Conservation (phyloP, 805 yeast genomes). For the Tetrapisispora nanseiensis region DNA sequence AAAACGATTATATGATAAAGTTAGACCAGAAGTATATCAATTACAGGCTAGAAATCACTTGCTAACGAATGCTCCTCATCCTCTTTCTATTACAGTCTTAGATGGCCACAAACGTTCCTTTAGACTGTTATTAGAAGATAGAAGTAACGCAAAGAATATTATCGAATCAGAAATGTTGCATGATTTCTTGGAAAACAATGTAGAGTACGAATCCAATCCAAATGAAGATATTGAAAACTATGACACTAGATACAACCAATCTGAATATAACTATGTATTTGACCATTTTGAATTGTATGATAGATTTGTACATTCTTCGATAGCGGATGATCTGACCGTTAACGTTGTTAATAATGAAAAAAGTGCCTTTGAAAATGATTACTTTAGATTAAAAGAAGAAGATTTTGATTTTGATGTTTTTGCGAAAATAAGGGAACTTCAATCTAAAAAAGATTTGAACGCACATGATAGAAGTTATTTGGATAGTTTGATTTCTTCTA, state of each 20-base stretch:
- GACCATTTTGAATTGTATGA: slow-evolving; percentile 14
- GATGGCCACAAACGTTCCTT: slow-evolving; percentile 13
- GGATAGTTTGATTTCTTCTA: slow-evolving; percentile 29
- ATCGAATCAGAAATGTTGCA: slow-evolving; percentile 16
- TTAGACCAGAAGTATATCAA: slow-evolving; percentile 27
- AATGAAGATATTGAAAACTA: neutral
- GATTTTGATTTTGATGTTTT: slow-evolving; percentile 23
- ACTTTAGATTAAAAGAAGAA: slow-evolving; percentile 11
- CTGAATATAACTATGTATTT: slow-evolving; percentile 8
- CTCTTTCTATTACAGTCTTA: slow-evolving; percentile 22
- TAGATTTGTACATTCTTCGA: slow-evolving; percentile 10
- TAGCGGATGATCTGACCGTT: slow-evolving; percentile 7
- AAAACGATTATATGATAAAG: slow-evolving; percentile 10
- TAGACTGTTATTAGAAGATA: slow-evolving; percentile 11
- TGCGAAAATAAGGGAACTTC: slow-evolving; percentile 19
- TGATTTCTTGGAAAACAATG: slow-evolving; percentile 4
- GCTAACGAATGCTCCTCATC: slow-evolving; percentile 12
- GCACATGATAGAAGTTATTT: slow-evolving; percentile 26
- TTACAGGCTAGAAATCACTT: slow-evolving; percentile 23
- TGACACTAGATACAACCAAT: slow-evolving; percentile 2
- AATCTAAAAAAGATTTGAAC: slow-evolving; percentile 15
- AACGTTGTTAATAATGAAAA: slow-evolving; percentile 10
- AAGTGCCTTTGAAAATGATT: slow-evolving; percentile 8
- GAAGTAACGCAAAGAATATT: slow-evolving; percentile 12
- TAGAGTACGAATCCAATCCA: neutral